Evolutionary conservation across 2,329 filamentous ascomycete species (phyloP).

Genomic region (Dactylellina drechsleri): DNA sequence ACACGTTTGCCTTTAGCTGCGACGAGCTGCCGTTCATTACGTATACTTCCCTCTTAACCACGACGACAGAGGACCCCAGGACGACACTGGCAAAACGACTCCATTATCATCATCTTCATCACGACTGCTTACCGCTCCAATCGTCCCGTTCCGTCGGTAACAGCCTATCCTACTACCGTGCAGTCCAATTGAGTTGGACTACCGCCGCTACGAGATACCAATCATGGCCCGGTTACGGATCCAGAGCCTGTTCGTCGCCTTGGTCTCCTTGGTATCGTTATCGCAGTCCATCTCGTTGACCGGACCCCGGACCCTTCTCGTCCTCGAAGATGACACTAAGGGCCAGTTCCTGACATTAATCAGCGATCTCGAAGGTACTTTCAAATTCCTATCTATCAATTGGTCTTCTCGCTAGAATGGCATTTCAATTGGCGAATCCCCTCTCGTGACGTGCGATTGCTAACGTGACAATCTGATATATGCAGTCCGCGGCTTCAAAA

Average conservation of each 20-base stretch:
- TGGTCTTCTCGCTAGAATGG: constrained; percentile 56
- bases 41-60: constrained; percentile 22
- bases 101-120: constrained; percentile 15
- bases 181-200: constrained; percentile 36
- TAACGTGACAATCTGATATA: neutral
- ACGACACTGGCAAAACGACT: constrained; percentile 18
- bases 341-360: constrained; percentile 84
- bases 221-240: constrained; percentile 43
- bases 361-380: constrained; percentile 73
- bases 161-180: neutral
- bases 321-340: constrained; percentile 87
- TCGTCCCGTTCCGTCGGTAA: constrained; percentile 3
- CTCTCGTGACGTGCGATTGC: constrained; percentile 36
- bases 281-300: constrained; percentile 61
- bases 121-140: constrained; percentile 6
- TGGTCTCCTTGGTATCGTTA: constrained; percentile 54
- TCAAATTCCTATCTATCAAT: constrained; percentile 35
- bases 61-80: neutral
- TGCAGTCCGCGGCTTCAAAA: constrained; percentile 80
- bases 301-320: constrained; percentile 82
- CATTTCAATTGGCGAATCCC: constrained; percentile 27
- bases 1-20: constrained; percentile 52
- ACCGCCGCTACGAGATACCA: constrained; percentile 8
- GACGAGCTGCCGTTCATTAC: constrained; percentile 27
- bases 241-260: constrained; percentile 46